Base-by-base conservation (phyloP, 2,329 filamentous ascomycete genomes). In the Aspergillus viridinutans region DNA sequence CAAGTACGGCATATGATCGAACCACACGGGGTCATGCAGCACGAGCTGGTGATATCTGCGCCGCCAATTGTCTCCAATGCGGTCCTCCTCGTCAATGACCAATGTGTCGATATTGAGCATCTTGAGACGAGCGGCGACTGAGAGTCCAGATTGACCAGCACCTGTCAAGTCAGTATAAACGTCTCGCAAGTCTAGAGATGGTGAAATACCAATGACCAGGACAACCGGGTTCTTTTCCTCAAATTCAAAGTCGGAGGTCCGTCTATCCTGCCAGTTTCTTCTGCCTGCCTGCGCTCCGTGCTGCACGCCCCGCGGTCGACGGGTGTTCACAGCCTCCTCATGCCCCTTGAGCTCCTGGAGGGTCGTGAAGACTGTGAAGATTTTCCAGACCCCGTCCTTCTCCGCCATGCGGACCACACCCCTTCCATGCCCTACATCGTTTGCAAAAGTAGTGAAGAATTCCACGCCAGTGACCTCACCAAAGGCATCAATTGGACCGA, bases 41-140 rank as follows among this genome's bases (percentile, higher is more conserved):
- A 89, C 85, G 0, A 90, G 80, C 58, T 86, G 83, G 60, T 83
- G 80, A 61, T 88, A 88, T 49, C 85, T 73, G 42, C 78, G 76
- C 17, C 85, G 77, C 86, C 86, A 88, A 66, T 84, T 87, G 60
- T 88, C 85, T 14, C 85, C 85, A 0, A 88, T 74, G 2, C 79
- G 75, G 0, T 80, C 74, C 55, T 85, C 83, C 23, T 77, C 74
- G 62, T 88, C 85, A 21, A 88, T 75, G n/a, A 88, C 65, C 1
- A 88, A 73, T 0, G 81, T 72, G 12, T 80, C 72, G 2, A 88
- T 72, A 1, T 81, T 78, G 1, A 87, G 76, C 76, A 83, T 81
- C 63, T 85, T 84, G 25, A 88, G 76, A 3, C 85, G 79, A 0
- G 83, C 85, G 0, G 82, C 84, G 0, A 76, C 74, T 0, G 80